Percentiles rank a stretch among this genome's conserved stretches.
These are phyloP conservation scores for Suillus cothurnatus DNA, from an alignment of 768 basidiomycete species.

Conservation along the genomic window DNA sequence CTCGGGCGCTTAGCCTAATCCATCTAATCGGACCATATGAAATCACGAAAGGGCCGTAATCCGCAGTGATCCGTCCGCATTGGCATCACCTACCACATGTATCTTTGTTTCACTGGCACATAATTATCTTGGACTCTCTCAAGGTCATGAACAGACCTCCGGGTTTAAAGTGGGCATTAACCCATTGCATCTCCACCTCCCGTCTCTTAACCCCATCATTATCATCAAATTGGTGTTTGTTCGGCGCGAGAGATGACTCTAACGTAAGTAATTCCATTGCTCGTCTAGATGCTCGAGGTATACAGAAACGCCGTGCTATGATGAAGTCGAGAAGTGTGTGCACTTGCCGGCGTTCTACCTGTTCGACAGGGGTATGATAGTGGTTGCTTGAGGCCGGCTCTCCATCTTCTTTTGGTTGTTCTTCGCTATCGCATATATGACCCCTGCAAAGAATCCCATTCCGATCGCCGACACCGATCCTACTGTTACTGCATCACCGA, in stretches of 20 bases:
- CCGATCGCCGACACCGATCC: slow-evolving; percentile 88
- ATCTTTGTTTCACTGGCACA: neutral
- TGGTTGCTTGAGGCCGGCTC: slow-evolving; percentile 48
- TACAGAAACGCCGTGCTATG: neutral
- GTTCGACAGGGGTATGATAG: slow-evolving; percentile 64
- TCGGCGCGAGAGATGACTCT: neutral
- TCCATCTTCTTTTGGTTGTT: slow-evolving; percentile 87
- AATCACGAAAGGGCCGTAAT: slow-evolving; percentile 14
- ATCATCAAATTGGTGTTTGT: slow-evolving; percentile 2
- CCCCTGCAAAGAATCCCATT: slow-evolving; percentile 88
- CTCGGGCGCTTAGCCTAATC: neutral
- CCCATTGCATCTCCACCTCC: slow-evolving; percentile 33
- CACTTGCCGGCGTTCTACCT: slow-evolving; percentile 33
- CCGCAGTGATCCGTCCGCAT: slow-evolving; percentile 5
- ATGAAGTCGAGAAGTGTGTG: slow-evolving; percentile 2
- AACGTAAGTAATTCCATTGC: neutral
- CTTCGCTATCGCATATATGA: slow-evolving; percentile 93
- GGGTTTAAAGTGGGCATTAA: slow-evolving; percentile 36
- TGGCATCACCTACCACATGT: neutral
- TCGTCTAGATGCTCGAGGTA: slow-evolving; percentile 7
- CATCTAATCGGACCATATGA: neutral
- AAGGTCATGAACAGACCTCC: slow-evolving; percentile 17
- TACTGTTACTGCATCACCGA: slow-evolving; percentile 85
- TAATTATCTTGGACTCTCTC: neutral
- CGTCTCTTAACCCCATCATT: slow-evolving; percentile 15